Conservation (phyloP, 345 rosid genomes). For the Lenwebbia sp. region DNA sequence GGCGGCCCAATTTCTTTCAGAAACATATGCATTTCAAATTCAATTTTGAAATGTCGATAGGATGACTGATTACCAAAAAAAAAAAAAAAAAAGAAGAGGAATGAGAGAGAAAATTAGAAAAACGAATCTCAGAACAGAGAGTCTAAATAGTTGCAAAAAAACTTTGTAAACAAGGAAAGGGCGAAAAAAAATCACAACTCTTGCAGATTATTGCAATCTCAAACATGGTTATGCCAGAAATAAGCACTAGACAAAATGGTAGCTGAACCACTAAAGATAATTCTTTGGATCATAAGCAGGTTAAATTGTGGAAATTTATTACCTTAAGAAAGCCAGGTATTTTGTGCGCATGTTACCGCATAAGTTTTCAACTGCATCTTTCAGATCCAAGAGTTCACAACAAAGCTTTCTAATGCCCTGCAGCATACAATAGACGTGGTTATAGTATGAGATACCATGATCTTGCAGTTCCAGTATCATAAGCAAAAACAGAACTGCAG, state of each 20-base stretch:
- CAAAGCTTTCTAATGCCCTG: slow-evolving; percentile 92
- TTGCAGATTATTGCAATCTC: neutral
- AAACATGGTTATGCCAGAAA: neutral
- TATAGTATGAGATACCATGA: neutral
- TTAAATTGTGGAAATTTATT: neutral
- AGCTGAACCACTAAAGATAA: neutral
- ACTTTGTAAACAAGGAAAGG: neutral
- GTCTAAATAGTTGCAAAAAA: neutral
- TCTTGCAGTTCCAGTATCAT: neutral
- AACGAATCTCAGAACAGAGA: neutral
- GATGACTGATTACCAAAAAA: neutral
- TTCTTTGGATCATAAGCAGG: neutral
- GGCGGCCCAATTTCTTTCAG: neutral
- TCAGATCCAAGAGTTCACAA: slow-evolving; percentile 94
- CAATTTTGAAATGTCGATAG: neutral
- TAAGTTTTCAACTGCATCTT: slow-evolving; percentile 87
- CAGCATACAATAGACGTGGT: neutral
- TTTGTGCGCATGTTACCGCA: slow-evolving; percentile 76
- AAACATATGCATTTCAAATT: neutral
- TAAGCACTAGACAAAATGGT: neutral
- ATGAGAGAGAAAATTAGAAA: neutral
- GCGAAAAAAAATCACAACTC: neutral
- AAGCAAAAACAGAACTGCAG: neutral
- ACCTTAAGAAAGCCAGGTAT: slow-evolving; percentile 87
- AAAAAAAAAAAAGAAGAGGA: neutral